Percentiles rank a stretch among this genome's conserved stretches.
phyloP scores from a whole-genome alignment of 2,329 filamentous ascomycete genomes.

The Davidsoniella neocaledoniae region DNA sequence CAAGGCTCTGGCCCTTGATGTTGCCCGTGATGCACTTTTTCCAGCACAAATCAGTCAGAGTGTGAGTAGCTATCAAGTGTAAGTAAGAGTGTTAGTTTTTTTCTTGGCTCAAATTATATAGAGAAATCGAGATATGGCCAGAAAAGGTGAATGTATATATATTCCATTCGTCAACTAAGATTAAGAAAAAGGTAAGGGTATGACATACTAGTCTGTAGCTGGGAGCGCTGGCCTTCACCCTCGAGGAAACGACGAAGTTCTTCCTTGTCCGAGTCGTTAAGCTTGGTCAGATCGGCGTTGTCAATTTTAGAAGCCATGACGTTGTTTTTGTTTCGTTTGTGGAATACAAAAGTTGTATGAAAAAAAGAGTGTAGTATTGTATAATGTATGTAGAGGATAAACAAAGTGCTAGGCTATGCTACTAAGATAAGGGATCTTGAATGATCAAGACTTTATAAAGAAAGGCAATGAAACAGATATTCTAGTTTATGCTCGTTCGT shows the following conservation, averaged over 20 bases:
- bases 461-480: too few relatives aligned
- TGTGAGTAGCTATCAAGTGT: constrained; percentile 32
- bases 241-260: constrained; percentile 76
- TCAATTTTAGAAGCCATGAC: constrained; percentile 24
- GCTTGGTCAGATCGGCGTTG: constrained; percentile 50
- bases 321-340: background rate
- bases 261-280: constrained; percentile 67
- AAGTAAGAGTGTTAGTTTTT: background rate
- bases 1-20: constrained; percentile 56
- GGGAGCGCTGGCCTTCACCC: constrained; percentile 74
- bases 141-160: background rate
- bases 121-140: too few relatives aligned
- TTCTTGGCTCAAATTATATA: background rate
- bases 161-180: too few relatives aligned
- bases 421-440: too few relatives aligned
- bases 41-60: constrained; percentile 65
- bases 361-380: background rate
- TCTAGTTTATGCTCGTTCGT: too few relatives aligned
- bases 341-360: background rate
- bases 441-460: too few relatives aligned
- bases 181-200: constrained; percentile 12
- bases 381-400: background rate
- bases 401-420: background rate
- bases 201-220: constrained; percentile 41
- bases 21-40: constrained; percentile 73